phyloP scores from a whole-genome alignment of 225 moss, liverwort and hornwort species.

The Pseudoscleropodium purum region DNA sequence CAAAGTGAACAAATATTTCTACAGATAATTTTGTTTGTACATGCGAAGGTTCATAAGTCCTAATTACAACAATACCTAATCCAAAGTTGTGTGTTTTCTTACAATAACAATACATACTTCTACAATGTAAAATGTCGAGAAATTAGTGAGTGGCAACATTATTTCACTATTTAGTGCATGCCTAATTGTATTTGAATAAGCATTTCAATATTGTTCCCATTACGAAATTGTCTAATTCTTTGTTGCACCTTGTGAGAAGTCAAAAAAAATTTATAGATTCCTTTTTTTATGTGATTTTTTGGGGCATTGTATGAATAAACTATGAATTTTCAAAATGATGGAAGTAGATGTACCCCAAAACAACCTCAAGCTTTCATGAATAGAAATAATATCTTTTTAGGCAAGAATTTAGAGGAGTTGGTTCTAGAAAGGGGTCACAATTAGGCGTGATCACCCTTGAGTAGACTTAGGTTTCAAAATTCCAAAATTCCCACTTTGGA shows the following conservation, averaged over 20 bases:
- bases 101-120: accelerated
- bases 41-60: not conserved
- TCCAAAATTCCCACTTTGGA: accelerated
- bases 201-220: not conserved
- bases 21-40: not conserved
- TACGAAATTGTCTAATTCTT: not conserved
- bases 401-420: accelerated
- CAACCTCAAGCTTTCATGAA: not conserved
- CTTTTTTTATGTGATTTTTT: not conserved
- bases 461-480: accelerated
- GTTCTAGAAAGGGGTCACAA: not conserved
- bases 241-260: accelerated
- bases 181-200: no score
- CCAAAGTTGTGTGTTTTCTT: not conserved
- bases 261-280: not conserved
- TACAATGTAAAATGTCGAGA: accelerated
- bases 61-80: not conserved
- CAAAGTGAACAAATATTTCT: not conserved
- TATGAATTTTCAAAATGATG: not conserved
- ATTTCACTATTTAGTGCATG: not conserved
- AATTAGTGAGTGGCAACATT: no score
- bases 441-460: no score
- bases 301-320: no score
- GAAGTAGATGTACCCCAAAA: accelerated
- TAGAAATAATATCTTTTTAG: not conserved